phyloP scores from a whole-genome alignment of 495 filamentous ascomycete species.

The Collariella sp. region DNA sequence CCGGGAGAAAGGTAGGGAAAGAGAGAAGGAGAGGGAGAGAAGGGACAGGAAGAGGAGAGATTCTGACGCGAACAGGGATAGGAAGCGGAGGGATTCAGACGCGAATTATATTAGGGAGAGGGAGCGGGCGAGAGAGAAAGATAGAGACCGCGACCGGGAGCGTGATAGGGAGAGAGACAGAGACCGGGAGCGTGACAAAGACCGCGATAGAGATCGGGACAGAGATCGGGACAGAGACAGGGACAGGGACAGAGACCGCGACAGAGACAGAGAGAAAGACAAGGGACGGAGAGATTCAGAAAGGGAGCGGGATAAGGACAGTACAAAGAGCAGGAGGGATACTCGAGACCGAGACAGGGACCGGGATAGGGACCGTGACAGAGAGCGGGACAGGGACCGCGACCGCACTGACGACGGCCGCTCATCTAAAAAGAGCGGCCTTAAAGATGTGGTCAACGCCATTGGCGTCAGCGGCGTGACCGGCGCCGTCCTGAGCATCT shows the following conservation, averaged over 20 bases:
- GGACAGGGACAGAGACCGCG: conserved; percentile 14
- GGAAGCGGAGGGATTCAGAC: background rate
- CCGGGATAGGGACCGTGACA: conserved; percentile 24
- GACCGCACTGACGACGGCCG: conserved; percentile 25
- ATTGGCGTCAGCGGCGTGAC: conserved; percentile 46
- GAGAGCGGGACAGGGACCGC: conserved; percentile 24
- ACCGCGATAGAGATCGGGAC: conserved; percentile 15
- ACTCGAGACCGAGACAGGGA: conserved; percentile 13
- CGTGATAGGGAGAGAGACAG: conserved; percentile 21
- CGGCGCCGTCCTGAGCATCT: conserved; percentile 41
- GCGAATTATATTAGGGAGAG: conserved; percentile 2
- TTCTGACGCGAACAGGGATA: conserved; percentile 5
- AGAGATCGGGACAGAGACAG: conserved; percentile 11
- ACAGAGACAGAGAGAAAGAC: conserved; percentile 1
- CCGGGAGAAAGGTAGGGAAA: conserved; percentile 7
- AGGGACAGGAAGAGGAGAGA: conserved; percentile 21
- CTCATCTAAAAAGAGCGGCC: conserved; percentile 28
- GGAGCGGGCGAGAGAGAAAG: conserved; percentile 20
- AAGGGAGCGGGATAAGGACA: conserved; percentile 2
- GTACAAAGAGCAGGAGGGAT: background rate
- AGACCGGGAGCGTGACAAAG: conserved; percentile 2
- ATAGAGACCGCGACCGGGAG: conserved; percentile 17
- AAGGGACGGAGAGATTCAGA: conserved; percentile 20
- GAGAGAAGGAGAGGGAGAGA: conserved; percentile 9
- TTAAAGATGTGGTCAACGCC: conserved; percentile 34